Evolutionary conservation across 208 protist genomes (phyloP), one percentile per base, ranked within the genome.

Genomic region (Trypanosoma theileri): DNA sequence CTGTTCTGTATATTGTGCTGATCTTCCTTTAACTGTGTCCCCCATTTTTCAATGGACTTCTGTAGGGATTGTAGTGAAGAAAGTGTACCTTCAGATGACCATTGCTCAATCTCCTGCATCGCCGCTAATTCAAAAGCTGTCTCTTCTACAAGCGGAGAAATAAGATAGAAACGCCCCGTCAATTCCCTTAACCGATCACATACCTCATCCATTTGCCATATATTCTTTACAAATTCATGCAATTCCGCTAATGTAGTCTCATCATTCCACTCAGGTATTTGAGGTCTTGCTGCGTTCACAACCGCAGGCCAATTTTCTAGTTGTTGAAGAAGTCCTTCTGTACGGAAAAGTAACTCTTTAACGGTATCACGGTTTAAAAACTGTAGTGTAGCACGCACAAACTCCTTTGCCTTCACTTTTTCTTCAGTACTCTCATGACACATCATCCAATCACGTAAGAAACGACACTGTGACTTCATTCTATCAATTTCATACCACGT

Each of bases 81-180:
- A 16, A 67, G 22, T 31, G 35, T 57, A 60, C 4, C 10, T 48
- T 52, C 45, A 21, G 66, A 66, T 14, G 64, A 68, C 53, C 71
- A 69, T 21, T 69, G 54, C 11, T 24, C 14, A 53, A 73, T 72
- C 24, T 63, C 53, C 19, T 48, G 51, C 26, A 69, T 44, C 35
- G 31, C 46, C 22, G 44, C 54, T 24, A 54, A 48, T 16, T 41
- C 46, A 40, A 59, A 57, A 31, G 75, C 70, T 9, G 75, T 69
- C 59, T 73, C 75, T n/a, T 67, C 54, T 24, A 76, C 31, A 24
- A 73, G 46, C 1, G 75, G 75, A 40, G 68, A 44, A 22, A 80
- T 13, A 28, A 67, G 28, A 31, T 45, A 56, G 41, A 66, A 80
- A 21, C 75, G 69, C 9, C 26, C 14, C 11, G 56, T 64, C 35